Percentiles rank a stretch among this genome's conserved stretches.
These are phyloP conservation scores for Phytophthora nicotianae DNA, from an alignment of 352 stramenopile genomes.

Conservation along the genomic window DNA sequence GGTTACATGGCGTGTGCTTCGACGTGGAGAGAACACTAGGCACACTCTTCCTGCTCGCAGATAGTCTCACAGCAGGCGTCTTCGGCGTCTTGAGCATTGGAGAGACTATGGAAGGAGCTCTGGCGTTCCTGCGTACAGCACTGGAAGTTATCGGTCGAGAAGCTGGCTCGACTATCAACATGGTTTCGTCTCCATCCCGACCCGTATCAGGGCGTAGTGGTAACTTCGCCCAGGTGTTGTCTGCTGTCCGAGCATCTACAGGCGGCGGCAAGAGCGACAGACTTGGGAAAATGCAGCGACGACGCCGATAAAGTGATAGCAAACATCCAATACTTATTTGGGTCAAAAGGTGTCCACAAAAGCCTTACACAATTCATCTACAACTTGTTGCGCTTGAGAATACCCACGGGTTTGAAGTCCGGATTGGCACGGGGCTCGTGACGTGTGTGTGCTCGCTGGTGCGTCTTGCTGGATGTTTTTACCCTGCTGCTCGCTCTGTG, in stretches of 20 bases:
- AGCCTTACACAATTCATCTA: conserved; percentile 27
- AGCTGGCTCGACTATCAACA: conserved; percentile 47
- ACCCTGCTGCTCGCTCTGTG: conserved; percentile 17
- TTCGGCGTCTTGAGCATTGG: conserved; percentile 74
- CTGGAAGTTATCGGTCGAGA: conserved; percentile 79
- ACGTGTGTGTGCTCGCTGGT: conserved; percentile 24
- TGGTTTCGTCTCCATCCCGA: conserved; percentile 21
- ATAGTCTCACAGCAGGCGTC: conserved; percentile 83
- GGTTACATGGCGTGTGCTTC: conserved; percentile 88
- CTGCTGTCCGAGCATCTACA: conserved; percentile 49
- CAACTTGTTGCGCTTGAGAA: conserved; percentile 50
- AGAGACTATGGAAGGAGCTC: conserved; percentile 50
- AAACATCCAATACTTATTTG: conserved; percentile 36
- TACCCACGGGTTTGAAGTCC: conserved; percentile 58
- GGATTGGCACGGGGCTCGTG: conserved; percentile 33
- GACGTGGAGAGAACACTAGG: conserved; percentile 75
- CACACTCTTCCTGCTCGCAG: conserved; percentile 70
- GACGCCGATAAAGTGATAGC: conserved; percentile 22
- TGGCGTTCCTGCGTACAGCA: conserved; percentile 66
- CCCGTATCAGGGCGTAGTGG: conserved; percentile 26
- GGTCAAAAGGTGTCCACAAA: conserved; percentile 16
- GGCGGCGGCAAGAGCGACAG: conserved; percentile 47
- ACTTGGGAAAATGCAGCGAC: conserved; percentile 43
- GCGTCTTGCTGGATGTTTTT: conserved; percentile 25
- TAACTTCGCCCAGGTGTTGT: conserved; percentile 72